phyloP scores from a whole-genome alignment of 1,139 yeast species.

The Zygosaccharomyces sapae region DNA sequence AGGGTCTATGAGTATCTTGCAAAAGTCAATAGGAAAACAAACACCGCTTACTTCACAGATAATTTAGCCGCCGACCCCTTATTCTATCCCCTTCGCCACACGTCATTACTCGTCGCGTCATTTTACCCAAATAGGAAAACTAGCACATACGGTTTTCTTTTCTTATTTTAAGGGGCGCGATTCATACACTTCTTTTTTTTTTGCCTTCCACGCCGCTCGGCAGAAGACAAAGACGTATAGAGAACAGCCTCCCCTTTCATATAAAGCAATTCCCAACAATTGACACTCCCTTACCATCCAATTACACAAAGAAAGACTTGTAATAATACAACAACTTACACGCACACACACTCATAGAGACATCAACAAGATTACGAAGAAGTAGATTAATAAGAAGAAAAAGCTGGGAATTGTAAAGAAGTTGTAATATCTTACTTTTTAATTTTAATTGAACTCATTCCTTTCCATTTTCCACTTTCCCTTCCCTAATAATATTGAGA shows the following conservation, averaged over 20 bases:
- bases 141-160: too few relatives aligned
- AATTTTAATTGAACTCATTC: neutral
- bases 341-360: neutral
- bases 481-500: neutral
- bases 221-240: neutral
- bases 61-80: too few relatives aligned
- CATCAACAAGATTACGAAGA: neutral
- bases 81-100: too few relatives aligned
- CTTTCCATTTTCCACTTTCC: neutral
- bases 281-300: neutral
- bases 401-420: slow-evolving; percentile 1
- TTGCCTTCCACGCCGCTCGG: too few relatives aligned
- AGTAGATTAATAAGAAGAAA: neutral
- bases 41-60: too few relatives aligned
- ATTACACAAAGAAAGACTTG: neutral
- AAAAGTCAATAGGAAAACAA: too few relatives aligned
- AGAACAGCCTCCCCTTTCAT: neutral
- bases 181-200: neutral
- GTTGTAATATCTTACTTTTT: neutral
- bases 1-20: too few relatives aligned
- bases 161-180: neutral
- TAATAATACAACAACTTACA: neutral
- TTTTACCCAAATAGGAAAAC: too few relatives aligned
- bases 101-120: too few relatives aligned
- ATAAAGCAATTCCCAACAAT: neutral